Conservation (phyloP, 2,329 filamentous ascomycete species). For the Penicillium italicum region DNA sequence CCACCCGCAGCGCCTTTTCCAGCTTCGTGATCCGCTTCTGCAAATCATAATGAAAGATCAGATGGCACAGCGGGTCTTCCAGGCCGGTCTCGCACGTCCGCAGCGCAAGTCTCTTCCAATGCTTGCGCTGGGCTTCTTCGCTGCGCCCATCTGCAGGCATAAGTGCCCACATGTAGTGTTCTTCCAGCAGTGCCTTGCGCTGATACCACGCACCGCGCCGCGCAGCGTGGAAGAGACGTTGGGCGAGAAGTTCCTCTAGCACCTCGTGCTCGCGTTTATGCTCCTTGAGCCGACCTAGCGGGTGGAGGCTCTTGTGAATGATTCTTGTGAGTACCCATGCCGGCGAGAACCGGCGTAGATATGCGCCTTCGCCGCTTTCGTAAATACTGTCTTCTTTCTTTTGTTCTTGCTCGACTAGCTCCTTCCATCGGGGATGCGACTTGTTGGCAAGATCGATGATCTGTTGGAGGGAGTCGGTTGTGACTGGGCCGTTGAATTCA, state of each 20-base stretch:
- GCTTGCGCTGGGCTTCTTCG: constrained; percentile 66
- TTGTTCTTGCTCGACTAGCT: constrained; percentile 68
- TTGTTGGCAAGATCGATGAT: constrained; percentile 70
- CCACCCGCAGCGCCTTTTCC: constrained; percentile 76
- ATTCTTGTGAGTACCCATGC: constrained; percentile 93
- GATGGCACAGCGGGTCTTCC: constrained; percentile 81
- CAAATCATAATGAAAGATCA: constrained; percentile 90
- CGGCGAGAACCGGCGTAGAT: constrained; percentile 83
- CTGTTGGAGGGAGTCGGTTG: constrained; percentile 60
- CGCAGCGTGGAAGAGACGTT: constrained; percentile 79
- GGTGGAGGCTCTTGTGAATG: constrained; percentile 77
- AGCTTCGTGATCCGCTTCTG: constrained; percentile 92
- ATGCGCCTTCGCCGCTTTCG: constrained; percentile 79
- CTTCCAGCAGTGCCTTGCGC: constrained; percentile 87
- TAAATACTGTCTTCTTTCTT: constrained; percentile 73
- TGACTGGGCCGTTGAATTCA: constrained; percentile 71
- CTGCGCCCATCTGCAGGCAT: constrained; percentile 48
- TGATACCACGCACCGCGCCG: constrained; percentile 92
- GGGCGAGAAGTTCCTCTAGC: constrained; percentile 69
- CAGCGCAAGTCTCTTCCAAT: constrained; percentile 75
- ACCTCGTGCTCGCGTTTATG: constrained; percentile 73
- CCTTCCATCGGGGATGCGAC: constrained; percentile 77
- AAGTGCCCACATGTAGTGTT: constrained; percentile 81
- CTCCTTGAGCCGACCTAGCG: constrained; percentile 77
- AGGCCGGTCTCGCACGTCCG: constrained; percentile 81